Base-by-base conservation (phyloP, 1,284 basidiomycete species). In the Phylloporus sp. region DNA sequence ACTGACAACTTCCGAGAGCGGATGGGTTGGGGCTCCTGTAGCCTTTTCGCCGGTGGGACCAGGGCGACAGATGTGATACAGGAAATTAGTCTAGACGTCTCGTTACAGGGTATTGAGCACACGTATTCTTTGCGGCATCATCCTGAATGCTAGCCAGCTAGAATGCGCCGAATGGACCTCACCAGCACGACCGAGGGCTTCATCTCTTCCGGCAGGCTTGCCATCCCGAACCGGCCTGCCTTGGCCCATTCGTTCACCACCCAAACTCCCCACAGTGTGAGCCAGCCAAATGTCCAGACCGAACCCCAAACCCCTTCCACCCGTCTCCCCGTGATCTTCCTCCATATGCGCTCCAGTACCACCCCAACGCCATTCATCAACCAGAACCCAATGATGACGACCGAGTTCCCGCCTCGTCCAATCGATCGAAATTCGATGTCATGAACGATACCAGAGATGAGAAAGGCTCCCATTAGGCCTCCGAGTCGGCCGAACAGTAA, bases 391-490 rank as follows among this genome's bases (percentile, higher is more conserved):
- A 67, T 24, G 44, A 47, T 17, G 28, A 11, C n/a, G 2, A 69
- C 59, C 37, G 81, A 78, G 10, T 47, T 82, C 0, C 79, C 79
- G 13, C 87, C 87, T 15, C 76, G 76, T 2, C 83, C 86, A 79
- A 85, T 80, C 0, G 84, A 84, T 79, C 86, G 87, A 32, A 86
- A 69, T 5, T 84, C 86, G 26, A 82, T 65, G 67, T 84, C 79
- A 66, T 91, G 89, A 47, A 90, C 70, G 3, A 87, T 56, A 7
- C 82, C 88, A 1, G 88, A 90, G 13, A 82, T 65, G 4, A 85
- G 62, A 70, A 90, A 90, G 0, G 81, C 82, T 6, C 84, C 86
- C 5, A 90, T 42, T 2, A 86, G 74, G 5, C 77, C 79, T 6
- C 81, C 86, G 3, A 44, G 40, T 20, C 6, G 40, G 22, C 40